Conservation (phyloP, 345 rosid species). For the Crucihimalaya himalaica region DNA sequence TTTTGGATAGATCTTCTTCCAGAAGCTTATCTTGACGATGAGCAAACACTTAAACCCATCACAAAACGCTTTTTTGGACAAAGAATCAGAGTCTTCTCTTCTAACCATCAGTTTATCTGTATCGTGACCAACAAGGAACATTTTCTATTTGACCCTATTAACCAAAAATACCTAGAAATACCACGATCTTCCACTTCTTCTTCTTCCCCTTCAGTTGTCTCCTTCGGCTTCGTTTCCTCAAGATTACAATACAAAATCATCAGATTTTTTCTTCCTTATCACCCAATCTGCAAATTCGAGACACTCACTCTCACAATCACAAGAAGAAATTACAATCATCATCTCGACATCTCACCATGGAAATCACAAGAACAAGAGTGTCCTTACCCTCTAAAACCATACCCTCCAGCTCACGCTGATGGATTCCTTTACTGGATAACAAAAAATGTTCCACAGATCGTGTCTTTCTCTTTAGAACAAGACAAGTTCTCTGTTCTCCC, state of each 20-base stretch:
- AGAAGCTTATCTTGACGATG: not conserved
- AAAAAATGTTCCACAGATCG: conserved; percentile 27
- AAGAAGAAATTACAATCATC: not conserved
- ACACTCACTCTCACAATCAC: conserved; percentile 20
- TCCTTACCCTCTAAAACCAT: conserved; percentile 21
- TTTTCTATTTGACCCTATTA: conserved; percentile 31
- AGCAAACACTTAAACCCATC: conserved; percentile 14
- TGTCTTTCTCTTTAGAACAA: conserved; percentile 34
- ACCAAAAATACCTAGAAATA: conserved; percentile 26
- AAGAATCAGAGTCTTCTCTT: conserved; percentile 27
- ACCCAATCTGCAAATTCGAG: conserved; percentile 29
- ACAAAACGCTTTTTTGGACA: conserved; percentile 20
- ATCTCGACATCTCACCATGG: conserved; percentile 33
- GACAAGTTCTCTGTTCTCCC: conserved; percentile 33
- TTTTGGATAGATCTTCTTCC: not conserved
- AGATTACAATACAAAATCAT: conserved; percentile 29
- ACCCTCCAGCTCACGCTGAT: conserved; percentile 30
- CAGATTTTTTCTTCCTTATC: conserved; percentile 16
- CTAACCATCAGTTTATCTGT: conserved; percentile 31
- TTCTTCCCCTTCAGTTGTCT: not conserved
- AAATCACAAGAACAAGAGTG: conserved; percentile 26
- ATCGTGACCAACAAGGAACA: conserved; percentile 12
- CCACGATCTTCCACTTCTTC: not conserved
- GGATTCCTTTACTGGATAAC: conserved; percentile 34
- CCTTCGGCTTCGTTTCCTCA: conserved; percentile 31